phyloP scores from a whole-genome alignment of 2,329 filamentous ascomycete species.

The Graphilbum ipis-grandicollis region DNA sequence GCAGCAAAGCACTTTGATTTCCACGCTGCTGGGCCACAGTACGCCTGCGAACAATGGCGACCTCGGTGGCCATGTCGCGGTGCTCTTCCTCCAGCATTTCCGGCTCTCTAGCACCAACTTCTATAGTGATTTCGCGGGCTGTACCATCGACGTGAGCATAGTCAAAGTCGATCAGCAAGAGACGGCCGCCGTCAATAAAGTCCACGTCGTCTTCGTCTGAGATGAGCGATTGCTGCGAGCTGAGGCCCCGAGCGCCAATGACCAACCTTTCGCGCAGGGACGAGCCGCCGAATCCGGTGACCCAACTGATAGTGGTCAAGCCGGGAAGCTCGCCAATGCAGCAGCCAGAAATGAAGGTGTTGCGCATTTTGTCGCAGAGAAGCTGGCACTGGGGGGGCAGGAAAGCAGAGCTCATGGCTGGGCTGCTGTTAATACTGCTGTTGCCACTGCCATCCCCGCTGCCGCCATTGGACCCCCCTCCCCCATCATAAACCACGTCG shows the following conservation, averaged over 20 bases:
- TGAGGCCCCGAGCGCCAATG: conserved; percentile 55
- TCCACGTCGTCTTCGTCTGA: conserved; percentile 52
- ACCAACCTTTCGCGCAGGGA: conserved; percentile 40
- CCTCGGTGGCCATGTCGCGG: conserved; percentile 58
- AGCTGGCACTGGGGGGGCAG: conserved; percentile 50
- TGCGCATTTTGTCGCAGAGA: conserved; percentile 49
- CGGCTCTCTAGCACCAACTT: conserved; percentile 53
- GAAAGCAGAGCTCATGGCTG: conserved; percentile 14
- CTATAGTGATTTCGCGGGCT: conserved; percentile 45
- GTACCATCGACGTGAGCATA: conserved; percentile 39
- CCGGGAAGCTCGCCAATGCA: conserved; percentile 48
- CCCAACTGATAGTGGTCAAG: conserved; percentile 55
- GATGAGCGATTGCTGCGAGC: conserved; percentile 35
- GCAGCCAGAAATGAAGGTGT: conserved; percentile 51
- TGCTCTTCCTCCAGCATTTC: conserved; percentile 57
- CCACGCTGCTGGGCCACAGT: conserved; percentile 49
- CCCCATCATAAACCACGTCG: conserved; percentile 34
- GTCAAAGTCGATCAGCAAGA: conserved; percentile 59
- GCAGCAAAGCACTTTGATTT: conserved; percentile 27
- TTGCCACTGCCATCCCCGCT: conserved; percentile 19
- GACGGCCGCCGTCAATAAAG: conserved; percentile 61
- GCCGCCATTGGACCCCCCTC: conserved; percentile 13
- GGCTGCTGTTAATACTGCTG: conserved; percentile 2
- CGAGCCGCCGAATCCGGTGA: conserved; percentile 33
- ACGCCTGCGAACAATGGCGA: conserved; percentile 59